These are phyloP conservation scores for Rhodofomes roseus DNA, from an alignment of 1,284 basidiomycete species.

Conservation along the genomic window DNA sequence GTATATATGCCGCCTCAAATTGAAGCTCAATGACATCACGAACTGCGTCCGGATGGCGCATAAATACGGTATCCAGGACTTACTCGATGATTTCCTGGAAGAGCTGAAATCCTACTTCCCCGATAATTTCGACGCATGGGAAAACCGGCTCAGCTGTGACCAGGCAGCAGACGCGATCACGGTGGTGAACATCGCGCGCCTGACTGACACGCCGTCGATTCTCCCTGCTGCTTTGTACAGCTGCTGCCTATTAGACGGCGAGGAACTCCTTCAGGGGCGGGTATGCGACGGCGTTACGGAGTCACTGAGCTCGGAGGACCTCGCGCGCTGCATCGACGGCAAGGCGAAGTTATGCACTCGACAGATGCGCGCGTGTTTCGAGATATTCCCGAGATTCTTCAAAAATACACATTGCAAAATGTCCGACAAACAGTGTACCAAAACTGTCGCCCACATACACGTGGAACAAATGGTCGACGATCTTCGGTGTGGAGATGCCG, in stretches of 20 bases:
- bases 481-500: too few species aligned
- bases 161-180: not conserved
- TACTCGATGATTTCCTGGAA: constrained; percentile 5
- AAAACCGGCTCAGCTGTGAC: not conserved
- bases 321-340: constrained; percentile 1
- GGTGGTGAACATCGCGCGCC: constrained; percentile 9
- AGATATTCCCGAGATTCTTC: too few species aligned
- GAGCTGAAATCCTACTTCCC: constrained; percentile 7
- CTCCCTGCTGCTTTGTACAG: constrained; percentile 5
- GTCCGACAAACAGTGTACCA: too few species aligned
- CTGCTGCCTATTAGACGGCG: not conserved
- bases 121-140: constrained; percentile 4
- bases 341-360: not conserved
- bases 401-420: too few species aligned
- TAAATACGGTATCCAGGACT: constrained; percentile 10
- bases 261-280: constrained; percentile 1
- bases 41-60: constrained; percentile 8
- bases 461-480: too few species aligned
- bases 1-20: not conserved
- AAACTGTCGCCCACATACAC: too few species aligned
- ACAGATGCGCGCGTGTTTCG: not conserved
- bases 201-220: constrained; percentile 3
- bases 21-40: not conserved
- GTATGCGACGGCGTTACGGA: not conserved
- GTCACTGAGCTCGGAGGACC: not conserved